Conservation (phyloP, 208 protist species). For the Tetramitus jugosus region DNA sequence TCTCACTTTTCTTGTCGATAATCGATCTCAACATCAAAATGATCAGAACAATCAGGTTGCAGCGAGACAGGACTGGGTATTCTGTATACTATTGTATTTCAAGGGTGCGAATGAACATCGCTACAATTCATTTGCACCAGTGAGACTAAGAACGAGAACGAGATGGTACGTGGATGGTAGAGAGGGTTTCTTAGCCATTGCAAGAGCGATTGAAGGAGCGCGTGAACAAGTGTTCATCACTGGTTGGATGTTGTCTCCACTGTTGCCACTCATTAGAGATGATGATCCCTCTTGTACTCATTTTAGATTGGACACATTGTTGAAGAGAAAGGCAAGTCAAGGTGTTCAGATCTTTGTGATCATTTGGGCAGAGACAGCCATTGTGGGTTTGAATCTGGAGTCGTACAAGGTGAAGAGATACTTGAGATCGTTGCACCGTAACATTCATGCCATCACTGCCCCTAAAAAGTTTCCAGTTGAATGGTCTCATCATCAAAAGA, state of each 20-base stretch:
- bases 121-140: conserved; percentile 11
- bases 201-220: background rate
- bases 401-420: background rate
- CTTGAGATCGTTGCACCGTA: background rate
- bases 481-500: conserved; percentile 38
- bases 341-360: conserved; percentile 5
- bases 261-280: background rate
- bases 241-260: background rate
- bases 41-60: no score
- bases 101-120: background rate
- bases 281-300: background rate
- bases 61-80: background rate
- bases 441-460: background rate
- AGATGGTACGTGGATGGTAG: conserved; percentile 15
- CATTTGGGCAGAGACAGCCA: background rate
- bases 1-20: no score
- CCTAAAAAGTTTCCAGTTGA: background rate
- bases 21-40: no score
- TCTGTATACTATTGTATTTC: background rate
- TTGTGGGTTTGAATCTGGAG: background rate
- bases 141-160: background rate
- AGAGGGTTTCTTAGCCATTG: background rate
- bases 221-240: conserved; percentile 6
- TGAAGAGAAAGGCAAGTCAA: background rate
- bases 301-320: background rate